Base-by-base conservation (phyloP, 179 eudicot genomes). In the Silene vulgaris region DNA sequence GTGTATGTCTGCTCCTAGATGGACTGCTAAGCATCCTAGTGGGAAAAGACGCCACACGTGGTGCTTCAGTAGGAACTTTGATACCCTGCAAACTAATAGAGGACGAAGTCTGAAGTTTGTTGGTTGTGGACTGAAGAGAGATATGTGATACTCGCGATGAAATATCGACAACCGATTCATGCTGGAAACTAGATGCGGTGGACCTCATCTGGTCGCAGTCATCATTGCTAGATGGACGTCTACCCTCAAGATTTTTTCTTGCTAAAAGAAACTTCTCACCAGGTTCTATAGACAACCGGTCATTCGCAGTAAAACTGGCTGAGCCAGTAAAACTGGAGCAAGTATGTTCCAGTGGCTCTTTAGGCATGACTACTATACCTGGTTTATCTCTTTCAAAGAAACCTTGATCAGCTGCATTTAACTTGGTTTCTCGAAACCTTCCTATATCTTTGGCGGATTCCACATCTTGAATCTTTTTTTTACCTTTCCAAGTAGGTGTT, bases 401-500 rank as follows among this genome's bases (percentile, higher is more conserved):
- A 52, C 64, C 84, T 78, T 50, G 85, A 76, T 23, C 65, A 82
- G 64, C 50, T 73, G 37, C 72, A 71, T 40, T 76, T 28, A 26
- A 26, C 79, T 65, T 70, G n/a, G 74, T 52, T 48, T 72, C 79
- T 80, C 76, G 82, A 59, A 77, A 75, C 69, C 76, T 79, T 45
- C 66, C 80, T 54, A 73, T 63, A 74, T 80, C 78, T 61, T 68
- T 63, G 54, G 76, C 65, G 65, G 79, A 48, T 60, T 83, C 86
- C 20, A 56, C 75, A 69, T 81, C 84, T 54, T 75, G 83, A 43
- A 83, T 78, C 80, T 82, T 85, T 74, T 73, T 65, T 77, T 82
- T 88, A 65, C 92, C 90, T 83, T 90, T 81, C 37, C 83, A 76
- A 68, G 78, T 62, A 12, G 83, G 73, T 8, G 69, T 76, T 20